Evolutionary conservation across 108 stramenopile genomes (phyloP).

Genomic region (Skeletonema costatum): DNA sequence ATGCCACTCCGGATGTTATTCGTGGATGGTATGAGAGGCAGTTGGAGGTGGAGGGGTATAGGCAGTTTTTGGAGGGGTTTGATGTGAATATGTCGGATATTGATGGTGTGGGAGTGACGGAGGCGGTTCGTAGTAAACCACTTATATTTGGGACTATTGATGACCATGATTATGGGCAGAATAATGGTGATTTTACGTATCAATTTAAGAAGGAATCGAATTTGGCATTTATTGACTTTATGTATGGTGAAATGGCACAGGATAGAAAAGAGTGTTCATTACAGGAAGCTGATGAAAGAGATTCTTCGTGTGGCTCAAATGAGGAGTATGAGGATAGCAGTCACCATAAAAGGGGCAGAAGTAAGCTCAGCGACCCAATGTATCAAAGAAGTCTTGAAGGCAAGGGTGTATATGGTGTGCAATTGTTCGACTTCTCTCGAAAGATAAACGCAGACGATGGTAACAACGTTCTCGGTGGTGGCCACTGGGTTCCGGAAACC

Average conservation of each 20-base stretch:
- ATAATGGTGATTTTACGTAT: conserved; percentile 75
- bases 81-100: conserved; percentile 10
- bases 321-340: neutral
- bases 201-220: conserved; percentile 42
- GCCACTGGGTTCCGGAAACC: conserved; percentile 53
- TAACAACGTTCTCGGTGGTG: conserved; percentile 25
- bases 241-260: conserved; percentile 27
- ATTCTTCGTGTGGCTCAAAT: neutral
- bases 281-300: neutral
- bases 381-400: conserved; percentile 53
- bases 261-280: conserved; percentile 5
- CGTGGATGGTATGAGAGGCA: conserved; percentile 57
- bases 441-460: conserved; percentile 7
- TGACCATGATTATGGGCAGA: conserved; percentile 86
- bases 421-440: conserved; percentile 78
- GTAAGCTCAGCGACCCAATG: conserved; percentile 45
- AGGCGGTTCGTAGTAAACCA: conserved; percentile 5
- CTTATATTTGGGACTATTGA: conserved; percentile 80
- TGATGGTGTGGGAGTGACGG: neutral
- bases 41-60: conserved; percentile 54
- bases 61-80: conserved; percentile 46
- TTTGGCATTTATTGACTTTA: conserved; percentile 68
- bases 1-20: conserved; percentile 59
- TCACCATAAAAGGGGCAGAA: neutral
- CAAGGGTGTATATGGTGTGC: conserved; percentile 79